Conservation (phyloP, 495 filamentous ascomycete genomes). For the Daldinia bambusicola region DNA sequence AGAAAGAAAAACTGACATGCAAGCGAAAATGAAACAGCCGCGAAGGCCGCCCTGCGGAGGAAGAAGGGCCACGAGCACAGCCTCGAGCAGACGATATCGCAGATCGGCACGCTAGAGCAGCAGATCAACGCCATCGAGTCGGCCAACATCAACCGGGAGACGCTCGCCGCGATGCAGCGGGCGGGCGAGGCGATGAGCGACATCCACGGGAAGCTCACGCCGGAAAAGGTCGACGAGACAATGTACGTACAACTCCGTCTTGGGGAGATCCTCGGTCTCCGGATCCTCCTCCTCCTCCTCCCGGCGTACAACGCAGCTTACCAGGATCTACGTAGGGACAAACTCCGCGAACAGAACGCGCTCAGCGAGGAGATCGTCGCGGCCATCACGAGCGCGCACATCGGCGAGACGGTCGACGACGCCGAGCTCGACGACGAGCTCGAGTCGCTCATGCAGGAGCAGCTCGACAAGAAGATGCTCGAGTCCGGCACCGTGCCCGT, state of each 20-base stretch:
- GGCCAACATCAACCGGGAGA: slow-evolving; percentile 98
- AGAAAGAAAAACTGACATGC: slow-evolving; percentile 27
- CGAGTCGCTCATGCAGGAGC: slow-evolving; percentile 81
- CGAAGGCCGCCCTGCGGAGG: slow-evolving; percentile 88
- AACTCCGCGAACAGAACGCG: slow-evolving; percentile 89
- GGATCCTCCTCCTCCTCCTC: background rate
- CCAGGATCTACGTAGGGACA: slow-evolving; percentile 70
- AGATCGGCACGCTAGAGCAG: slow-evolving; percentile 91
- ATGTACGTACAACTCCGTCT: no score
- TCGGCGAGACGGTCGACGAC: slow-evolving; percentile 83
- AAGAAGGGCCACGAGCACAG: slow-evolving; percentile 95
- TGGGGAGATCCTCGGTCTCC: slow-evolving; percentile 41
- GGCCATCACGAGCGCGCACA: slow-evolving; percentile 77
- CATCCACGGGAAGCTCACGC: slow-evolving; percentile 89
- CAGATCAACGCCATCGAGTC: slow-evolving; percentile 97
- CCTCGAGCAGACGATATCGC: slow-evolving; percentile 86
- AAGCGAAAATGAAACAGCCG: slow-evolving; percentile 66
- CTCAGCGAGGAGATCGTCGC: slow-evolving; percentile 91
- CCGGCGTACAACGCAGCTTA: slow-evolving; percentile 30
- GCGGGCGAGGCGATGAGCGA: slow-evolving; percentile 88
- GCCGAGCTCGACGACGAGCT: slow-evolving; percentile 83
- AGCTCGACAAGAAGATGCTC: slow-evolving; percentile 93
- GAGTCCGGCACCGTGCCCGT: slow-evolving; percentile 79
- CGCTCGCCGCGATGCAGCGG: slow-evolving; percentile 90
- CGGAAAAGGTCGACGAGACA: slow-evolving; percentile 92